Evolutionary conservation across 306 rosid species (phyloP), one percentile per base, ranked within the genome.

Genomic region (Castanea mollissima): DNA sequence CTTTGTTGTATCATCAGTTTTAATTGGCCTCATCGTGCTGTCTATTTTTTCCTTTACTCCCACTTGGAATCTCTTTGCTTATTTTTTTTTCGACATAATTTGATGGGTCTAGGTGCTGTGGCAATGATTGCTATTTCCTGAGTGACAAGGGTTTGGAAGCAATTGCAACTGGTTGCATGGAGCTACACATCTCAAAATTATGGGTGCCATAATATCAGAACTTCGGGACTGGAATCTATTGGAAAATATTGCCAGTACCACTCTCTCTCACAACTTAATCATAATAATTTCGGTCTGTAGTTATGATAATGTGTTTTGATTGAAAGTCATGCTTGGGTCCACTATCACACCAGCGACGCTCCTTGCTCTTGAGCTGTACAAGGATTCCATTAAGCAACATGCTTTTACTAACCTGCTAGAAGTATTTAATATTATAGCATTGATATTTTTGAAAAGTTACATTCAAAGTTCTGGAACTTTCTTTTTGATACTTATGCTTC

Each of bases 171-270:
- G 98, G 99, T 75, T 95, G 99, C 84, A 83, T 91, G 89, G 94
- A 86, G 78, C 98, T 32, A 90, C 90, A 58, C 93, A 93, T 84
- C 97, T 95, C 63, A 96, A 93, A 87, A 90, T 95, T 77, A 91
- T 64, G 99, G 99, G 49, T 95, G 99, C 87, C 99, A 93, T 87
- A 90, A 93, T 76, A 90, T 95, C 65, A 94, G 98, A 87, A 88
- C 90, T 80, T 25, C 82, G 84, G 98, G 98, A 55, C 83, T 90
- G 38, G 93, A 93, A 83, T 91, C 88, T 64, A 87, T 93, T 78
- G 98, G 97, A 85, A 93, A 85, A 85, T 91, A 88, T 82, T 93
- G 94, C 98, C 79, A 16, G 93, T 96, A 91, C 21, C 55, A n/a
- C 91, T 90, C 79, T 78, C 76, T 73, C 32, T 80, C 46, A 16